Evolutionary conservation across 179 eudicot genomes (phyloP).

Genomic region (Sideroxylon spinosum): DNA sequence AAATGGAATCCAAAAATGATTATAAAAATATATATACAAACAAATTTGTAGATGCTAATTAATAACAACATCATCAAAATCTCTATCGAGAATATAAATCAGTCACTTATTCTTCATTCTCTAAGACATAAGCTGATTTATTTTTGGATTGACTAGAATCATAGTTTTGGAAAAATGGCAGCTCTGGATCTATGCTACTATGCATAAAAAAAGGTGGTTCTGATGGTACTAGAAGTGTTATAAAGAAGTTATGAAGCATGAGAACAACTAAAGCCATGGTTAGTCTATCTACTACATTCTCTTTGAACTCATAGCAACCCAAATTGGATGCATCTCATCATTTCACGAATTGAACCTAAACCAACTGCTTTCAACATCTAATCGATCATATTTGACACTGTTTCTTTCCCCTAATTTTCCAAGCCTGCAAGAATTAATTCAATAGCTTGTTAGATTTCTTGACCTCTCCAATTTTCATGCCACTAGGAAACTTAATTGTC

Average conservation of each 20-base stretch:
- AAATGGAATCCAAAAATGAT: too few species aligned
- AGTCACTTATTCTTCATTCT: background rate
- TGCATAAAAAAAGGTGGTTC: constrained; percentile 11
- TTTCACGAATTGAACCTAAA: constrained; percentile 12
- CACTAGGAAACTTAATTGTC: too few species aligned
- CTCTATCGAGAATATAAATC: background rate
- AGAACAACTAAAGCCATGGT: constrained; percentile 30
- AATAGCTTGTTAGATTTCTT: too few species aligned
- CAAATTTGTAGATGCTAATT: too few species aligned
- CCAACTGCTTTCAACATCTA: constrained; percentile 11
- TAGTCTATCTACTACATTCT: constrained; percentile 30
- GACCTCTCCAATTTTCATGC: too few species aligned
- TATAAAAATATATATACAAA: too few species aligned
- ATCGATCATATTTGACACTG: constrained; percentile 28
- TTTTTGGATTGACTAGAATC: background rate
- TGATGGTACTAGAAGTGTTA: background rate
- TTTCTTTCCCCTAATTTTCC: constrained; percentile 49
- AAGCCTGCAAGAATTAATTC: constrained; percentile 32
- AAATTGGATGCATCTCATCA: constrained; percentile 39
- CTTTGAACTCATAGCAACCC: constrained; percentile 55
- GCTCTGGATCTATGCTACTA: background rate
- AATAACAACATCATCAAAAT: too few species aligned
- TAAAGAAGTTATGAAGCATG: constrained; percentile 26
- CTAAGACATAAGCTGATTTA: too few species aligned
- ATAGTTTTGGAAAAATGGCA: background rate